Evolutionary conservation across 768 basidiomycete species (phyloP).

Genomic region (Calocera cornea): DNA sequence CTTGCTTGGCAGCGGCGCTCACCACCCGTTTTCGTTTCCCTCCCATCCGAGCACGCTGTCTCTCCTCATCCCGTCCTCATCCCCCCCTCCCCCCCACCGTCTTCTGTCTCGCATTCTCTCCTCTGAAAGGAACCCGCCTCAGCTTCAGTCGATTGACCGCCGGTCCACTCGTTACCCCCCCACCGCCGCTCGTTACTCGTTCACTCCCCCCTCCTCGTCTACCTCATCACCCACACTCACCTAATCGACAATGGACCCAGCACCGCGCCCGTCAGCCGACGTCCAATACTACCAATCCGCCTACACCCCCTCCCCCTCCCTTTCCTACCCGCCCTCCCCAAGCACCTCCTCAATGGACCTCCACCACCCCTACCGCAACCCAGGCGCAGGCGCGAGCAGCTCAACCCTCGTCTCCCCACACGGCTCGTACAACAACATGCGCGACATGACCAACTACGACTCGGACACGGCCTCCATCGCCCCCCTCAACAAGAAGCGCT

Average conservation of each 20-base stretch:
- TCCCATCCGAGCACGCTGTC: not conserved
- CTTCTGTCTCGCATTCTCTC: not conserved
- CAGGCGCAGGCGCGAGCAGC: not conserved
- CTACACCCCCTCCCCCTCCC: not conserved
- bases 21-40: conserved; percentile 1
- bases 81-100: not conserved
- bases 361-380: not conserved
- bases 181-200: not conserved
- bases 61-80: not conserved
- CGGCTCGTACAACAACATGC: not conserved
- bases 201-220: not conserved
- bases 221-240: not conserved
- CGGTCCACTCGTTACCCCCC: not conserved
- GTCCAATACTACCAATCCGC: not conserved
- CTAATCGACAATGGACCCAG: not conserved
- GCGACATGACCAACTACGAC: not conserved
- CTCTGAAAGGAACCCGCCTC: not conserved
- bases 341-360: not conserved
- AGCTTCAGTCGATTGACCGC: conserved; percentile 2
- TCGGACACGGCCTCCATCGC: conserved; percentile 1
- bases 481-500: conserved; percentile 3
- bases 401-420: not conserved
- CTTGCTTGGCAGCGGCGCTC: not conserved
- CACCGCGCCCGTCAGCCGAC: not conserved
- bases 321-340: not conserved